A percentile compares a stretch with the other conserved stretches of the same genome.
Evolutionary conservation across 345 rosid species (phyloP).

Genomic region (Salix brachista): DNA sequence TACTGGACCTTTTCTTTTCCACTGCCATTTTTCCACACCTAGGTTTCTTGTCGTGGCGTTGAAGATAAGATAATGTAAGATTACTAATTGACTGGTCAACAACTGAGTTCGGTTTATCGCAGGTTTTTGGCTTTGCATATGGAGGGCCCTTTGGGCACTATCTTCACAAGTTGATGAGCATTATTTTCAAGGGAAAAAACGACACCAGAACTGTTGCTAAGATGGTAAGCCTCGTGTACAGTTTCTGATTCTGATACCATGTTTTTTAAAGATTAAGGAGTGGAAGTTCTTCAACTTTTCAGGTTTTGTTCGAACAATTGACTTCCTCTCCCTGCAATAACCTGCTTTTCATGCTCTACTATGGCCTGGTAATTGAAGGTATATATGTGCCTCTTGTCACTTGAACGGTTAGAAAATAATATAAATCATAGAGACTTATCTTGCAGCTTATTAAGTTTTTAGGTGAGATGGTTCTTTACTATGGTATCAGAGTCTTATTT

Average conservation of each 20-base stretch:
- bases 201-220: constrained; percentile 67
- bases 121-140: constrained; percentile 88
- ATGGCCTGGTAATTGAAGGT: constrained; percentile 91
- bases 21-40: no score
- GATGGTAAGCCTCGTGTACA: constrained; percentile 44
- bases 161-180: constrained; percentile 76
- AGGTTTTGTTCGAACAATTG: constrained; percentile 87
- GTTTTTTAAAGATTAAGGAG: neutral
- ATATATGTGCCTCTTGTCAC: constrained; percentile 15
- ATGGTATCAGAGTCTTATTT: no score
- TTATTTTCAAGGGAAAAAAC: constrained; percentile 67
- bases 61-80: no score
- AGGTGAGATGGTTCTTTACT: no score
- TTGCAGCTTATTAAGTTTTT: no score
- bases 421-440: no score
- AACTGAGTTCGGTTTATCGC: constrained; percentile 5
- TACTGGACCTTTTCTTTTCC: constrained; percentile 8
- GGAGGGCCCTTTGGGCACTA: constrained; percentile 92
- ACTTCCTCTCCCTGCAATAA: constrained; percentile 90
- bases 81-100: neutral
- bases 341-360: constrained; percentile 76
- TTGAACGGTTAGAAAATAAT: no score
- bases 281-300: neutral
- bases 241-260: neutral
- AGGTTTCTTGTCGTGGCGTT: no score